Percentiles rank a stretch among this genome's conserved stretches.
Evolutionary conservation across 257 asterid genomes (phyloP).

Genomic region (Misopates orontium): DNA sequence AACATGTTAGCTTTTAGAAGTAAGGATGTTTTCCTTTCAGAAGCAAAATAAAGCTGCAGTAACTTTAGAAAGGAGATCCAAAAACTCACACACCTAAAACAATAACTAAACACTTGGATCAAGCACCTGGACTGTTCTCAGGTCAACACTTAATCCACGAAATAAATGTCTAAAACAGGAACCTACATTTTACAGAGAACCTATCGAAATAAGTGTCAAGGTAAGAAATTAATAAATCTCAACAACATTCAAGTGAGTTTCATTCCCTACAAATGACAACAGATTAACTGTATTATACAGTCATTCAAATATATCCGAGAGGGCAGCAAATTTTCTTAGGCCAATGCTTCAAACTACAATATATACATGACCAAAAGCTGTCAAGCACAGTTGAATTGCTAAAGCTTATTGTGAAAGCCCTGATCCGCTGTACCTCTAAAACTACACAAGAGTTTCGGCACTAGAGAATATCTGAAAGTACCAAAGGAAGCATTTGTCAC

Average conservation of each 20-base stretch:
- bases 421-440: background rate
- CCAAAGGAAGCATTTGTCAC: too few species aligned
- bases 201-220: background rate
- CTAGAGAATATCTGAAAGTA: background rate
- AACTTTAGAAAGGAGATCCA: background rate
- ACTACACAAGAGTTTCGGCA: constrained; percentile 15
- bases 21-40: constrained; percentile 3
- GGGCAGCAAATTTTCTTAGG: background rate
- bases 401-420: constrained; percentile 1
- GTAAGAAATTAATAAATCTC: background rate
- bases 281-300: background rate
- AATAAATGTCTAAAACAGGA: background rate
- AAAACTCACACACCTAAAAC: background rate
- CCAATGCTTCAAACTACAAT: constrained; percentile 6
- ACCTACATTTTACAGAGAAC: constrained; percentile 5
- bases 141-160: background rate
- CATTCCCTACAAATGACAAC: constrained; percentile 8
- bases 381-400: constrained; percentile 3
- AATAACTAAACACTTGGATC: too few species aligned
- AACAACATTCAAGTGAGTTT: background rate
- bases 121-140: too few species aligned
- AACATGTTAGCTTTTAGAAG: background rate
- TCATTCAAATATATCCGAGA: too few species aligned
- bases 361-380: constrained; percentile 1
- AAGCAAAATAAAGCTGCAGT: constrained; percentile 1